These are phyloP conservation scores for Collybia mongolica DNA, from an alignment of 768 basidiomycete species.

Conservation along the genomic window DNA sequence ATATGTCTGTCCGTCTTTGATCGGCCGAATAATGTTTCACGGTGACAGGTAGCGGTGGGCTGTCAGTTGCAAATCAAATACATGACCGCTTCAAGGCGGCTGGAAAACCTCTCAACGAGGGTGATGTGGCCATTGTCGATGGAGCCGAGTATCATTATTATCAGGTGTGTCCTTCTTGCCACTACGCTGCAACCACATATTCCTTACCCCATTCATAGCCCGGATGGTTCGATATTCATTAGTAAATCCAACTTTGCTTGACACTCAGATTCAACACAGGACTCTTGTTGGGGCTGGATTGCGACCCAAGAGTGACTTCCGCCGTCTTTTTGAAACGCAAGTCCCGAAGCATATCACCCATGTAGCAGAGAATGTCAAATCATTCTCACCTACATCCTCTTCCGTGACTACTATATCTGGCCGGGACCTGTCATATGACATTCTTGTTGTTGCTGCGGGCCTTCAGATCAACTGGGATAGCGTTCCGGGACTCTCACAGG, in stretches of 20 bases:
- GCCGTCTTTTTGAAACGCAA: constrained; percentile 62
- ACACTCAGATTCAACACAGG: constrained; percentile 41
- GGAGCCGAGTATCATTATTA: constrained; percentile 82
- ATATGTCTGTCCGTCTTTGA: background rate
- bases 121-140: constrained; percentile 88
- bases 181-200: background rate
- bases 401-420: constrained; percentile 73
- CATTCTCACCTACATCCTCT: constrained; percentile 76
- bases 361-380: constrained; percentile 66
- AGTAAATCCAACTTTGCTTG: background rate
- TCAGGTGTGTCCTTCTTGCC: constrained; percentile 44
- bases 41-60: constrained; percentile 69
- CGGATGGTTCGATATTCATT: constrained; percentile 65
- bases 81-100: constrained; percentile 74
- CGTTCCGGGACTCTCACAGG: constrained; percentile 71
- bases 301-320: constrained; percentile 64
- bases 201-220: constrained; percentile 47
- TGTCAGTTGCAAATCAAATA: constrained; percentile 86
- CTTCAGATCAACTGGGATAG: constrained; percentile 82
- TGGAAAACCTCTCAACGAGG: constrained; percentile 62
- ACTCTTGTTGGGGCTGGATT: constrained; percentile 93
- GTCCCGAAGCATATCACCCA: constrained; percentile 75
- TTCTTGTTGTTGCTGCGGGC: constrained; percentile 86
- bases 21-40: constrained; percentile 5
- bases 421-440: constrained; percentile 74